Percentiles rank a stretch among this genome's conserved stretches.
These are phyloP conservation scores for Nicotiana attenuata DNA, from an alignment of 257 asterid species.

Conservation along the genomic window DNA sequence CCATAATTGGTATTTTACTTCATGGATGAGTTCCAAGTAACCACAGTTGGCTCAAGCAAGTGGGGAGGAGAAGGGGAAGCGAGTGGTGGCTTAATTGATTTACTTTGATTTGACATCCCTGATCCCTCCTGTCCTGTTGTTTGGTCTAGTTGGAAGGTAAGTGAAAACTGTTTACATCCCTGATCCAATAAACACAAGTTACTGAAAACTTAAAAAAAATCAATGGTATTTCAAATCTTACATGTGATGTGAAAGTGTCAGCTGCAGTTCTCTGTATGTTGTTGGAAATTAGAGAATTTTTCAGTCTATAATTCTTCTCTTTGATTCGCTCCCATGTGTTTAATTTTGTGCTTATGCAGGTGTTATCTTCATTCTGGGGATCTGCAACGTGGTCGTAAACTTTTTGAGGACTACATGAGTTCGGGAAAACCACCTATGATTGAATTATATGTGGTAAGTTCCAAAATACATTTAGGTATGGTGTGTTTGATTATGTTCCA, in stretches of 20 bases:
- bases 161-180: background rate
- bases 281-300: background rate
- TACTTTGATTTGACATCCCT: background rate
- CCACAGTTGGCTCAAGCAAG: background rate
- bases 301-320: background rate
- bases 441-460: constrained; percentile 72
- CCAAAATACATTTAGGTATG: constrained; percentile 7
- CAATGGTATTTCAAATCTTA: background rate
- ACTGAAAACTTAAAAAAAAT: background rate
- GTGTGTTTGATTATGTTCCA: too few species aligned
- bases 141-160: background rate
- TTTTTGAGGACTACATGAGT: constrained; percentile 69
- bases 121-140: background rate
- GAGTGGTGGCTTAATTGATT: background rate
- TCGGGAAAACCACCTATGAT: constrained; percentile 44
- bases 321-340: background rate
- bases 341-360: constrained; percentile 33
- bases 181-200: background rate
- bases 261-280: background rate
- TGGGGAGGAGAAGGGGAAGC: background rate
- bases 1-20: background rate
- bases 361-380: constrained; percentile 74
- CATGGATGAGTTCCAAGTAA: background rate
- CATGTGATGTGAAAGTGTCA: background rate
- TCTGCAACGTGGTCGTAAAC: constrained; percentile 59